Evolutionary conservation across 2,329 filamentous ascomycete genomes (phyloP).

Genomic region (Sporothrix inflata): DNA sequence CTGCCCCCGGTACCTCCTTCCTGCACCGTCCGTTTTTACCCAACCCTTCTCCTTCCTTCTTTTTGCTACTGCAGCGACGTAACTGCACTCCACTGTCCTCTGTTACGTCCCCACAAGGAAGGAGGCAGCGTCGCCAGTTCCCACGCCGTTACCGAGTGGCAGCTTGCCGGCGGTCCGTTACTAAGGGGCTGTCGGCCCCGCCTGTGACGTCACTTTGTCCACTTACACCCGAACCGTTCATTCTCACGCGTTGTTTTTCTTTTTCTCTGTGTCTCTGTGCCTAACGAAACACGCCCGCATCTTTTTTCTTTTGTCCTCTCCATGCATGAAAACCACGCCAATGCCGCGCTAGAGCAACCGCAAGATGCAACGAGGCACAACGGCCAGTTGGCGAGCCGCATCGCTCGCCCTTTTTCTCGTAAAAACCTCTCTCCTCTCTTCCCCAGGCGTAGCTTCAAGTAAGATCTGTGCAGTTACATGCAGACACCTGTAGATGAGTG

Average conservation of each 20-base stretch:
- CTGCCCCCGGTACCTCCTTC: background rate
- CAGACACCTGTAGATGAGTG: background rate
- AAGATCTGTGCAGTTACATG: background rate
- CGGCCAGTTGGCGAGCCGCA: background rate
- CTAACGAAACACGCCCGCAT: background rate
- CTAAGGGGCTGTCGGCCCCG: slow-evolving; percentile 9
- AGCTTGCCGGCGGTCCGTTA: slow-evolving; percentile 16
- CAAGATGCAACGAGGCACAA: slow-evolving; percentile 1
- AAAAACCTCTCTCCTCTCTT: background rate
- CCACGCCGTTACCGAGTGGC: slow-evolving; percentile 17
- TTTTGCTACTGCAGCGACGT: background rate
- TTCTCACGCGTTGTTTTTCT: slow-evolving; percentile 7
- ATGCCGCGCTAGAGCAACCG: background rate
- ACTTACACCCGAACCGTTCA: slow-evolving; percentile 16
- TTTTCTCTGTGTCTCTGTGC: background rate
- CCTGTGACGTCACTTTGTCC: slow-evolving; percentile 18
- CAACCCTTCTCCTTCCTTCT: background rate
- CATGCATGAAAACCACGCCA: background rate
- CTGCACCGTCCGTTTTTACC: background rate
- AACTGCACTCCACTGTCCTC: background rate
- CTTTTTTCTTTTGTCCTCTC: background rate
- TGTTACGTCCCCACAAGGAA: background rate
- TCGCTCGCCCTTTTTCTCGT: slow-evolving; percentile 10
- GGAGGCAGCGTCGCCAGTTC: slow-evolving; percentile 3
- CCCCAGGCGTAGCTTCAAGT: background rate